Conservation (phyloP, 345 rosid species). For the Eucalyptus dawsonii region DNA sequence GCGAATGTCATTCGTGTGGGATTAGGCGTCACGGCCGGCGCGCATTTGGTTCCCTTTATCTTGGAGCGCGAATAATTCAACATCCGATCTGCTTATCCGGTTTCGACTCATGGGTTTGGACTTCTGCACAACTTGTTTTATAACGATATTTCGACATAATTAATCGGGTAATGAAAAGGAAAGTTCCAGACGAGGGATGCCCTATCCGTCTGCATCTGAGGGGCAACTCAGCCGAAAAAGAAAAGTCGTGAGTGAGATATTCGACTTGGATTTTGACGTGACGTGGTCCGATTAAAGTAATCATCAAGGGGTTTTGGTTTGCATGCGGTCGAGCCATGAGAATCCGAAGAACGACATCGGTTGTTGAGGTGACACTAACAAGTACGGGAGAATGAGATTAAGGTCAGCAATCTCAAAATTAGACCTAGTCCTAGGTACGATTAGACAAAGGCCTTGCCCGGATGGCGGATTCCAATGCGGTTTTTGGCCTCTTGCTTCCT, state of each 20-base stretch:
- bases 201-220: background rate
- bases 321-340: background rate
- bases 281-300: background rate
- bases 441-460: background rate
- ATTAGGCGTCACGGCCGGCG: no score
- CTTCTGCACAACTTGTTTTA: no score
- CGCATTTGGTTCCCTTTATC: background rate
- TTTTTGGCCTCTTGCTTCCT: background rate
- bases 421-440: background rate
- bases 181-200: background rate
- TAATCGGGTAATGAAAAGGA: rapidly evolving
- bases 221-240: background rate
- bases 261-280: background rate
- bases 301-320: background rate
- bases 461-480: background rate
- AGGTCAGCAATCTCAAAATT: background rate
- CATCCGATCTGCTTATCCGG: background rate
- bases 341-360: background rate
- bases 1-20: no score
- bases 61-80: no score
- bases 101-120: background rate
- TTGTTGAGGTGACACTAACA: background rate
- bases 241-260: background rate
- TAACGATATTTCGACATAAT: background rate
- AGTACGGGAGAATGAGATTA: background rate